Evolutionary conservation across 306 rosid genomes (phyloP), one percentile per base, ranked within the genome.

Genomic region (Lathyrus oleraceus): DNA sequence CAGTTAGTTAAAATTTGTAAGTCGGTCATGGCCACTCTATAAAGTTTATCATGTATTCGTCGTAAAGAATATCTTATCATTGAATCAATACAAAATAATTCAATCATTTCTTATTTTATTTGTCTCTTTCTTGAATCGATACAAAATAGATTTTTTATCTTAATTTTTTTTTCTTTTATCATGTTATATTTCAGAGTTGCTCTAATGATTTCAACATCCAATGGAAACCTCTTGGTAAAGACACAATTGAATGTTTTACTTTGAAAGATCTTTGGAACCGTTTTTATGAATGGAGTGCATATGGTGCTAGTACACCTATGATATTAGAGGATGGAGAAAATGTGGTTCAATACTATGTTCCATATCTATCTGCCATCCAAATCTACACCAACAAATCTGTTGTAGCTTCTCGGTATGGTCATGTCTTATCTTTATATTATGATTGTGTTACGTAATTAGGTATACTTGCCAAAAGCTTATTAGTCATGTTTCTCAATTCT

Each of bases 201-300:
- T 62, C 63, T 17, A 77, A 71, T 83, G 92, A 86, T 73, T 45
- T 82, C 54, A 84, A 84, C 63, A 72, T 81, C 52, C 66, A 25
- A 16, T 81, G 96, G 95, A 87, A 84, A 38, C 82, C 89, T 25
- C 80, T 71, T 65, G 81, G 76, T 16, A 86, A 90, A 79, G 88
- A 85, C 28, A 23, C 48, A 20, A 5, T 84, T 61, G 81, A 81
- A 51, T 86, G 73, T 70, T 91, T 88, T 83, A 65, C 76, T 12
- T 48, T 91, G 54, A 80, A 81, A 62, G 87, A 91, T 62, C 82
- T 91, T 11, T 88, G 92, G 87, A 82, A 88, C 8, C 82, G 88
- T 70, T 91, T 83, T 36, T 39, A 78, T n/a, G 95, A 91, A 78
- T 91, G 97, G 95, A 91, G 97, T 61, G 95, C 97, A 3, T 88